phyloP scores from a whole-genome alignment of 768 basidiomycete genomes.

The Rhizopogon sp. region DNA sequence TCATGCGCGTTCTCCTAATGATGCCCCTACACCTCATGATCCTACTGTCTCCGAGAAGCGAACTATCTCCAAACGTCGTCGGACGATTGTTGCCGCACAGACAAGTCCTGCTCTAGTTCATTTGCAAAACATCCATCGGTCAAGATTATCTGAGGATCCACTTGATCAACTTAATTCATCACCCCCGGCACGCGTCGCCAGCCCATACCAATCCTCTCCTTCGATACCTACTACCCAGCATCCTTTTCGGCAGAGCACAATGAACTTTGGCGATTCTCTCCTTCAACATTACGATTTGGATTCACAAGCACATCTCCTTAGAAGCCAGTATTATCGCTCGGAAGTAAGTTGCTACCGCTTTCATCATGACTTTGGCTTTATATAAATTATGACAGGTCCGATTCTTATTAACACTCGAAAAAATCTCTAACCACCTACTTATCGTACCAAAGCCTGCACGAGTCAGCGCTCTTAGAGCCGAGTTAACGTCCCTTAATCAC shows the following conservation, averaged over 20 bases:
- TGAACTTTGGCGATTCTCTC: constrained; percentile 47
- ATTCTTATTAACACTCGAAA: constrained; percentile 85
- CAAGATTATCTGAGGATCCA: constrained; percentile 67
- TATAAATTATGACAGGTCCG: constrained; percentile 49
- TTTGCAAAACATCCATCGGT: constrained; percentile 44
- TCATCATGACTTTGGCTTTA: constrained; percentile 2
- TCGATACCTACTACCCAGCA: constrained; percentile 49
- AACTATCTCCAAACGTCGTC: constrained; percentile 29
- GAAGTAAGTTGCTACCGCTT: constrained; percentile 47
- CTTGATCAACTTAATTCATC: constrained; percentile 58
- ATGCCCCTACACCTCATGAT: constrained; percentile 10
- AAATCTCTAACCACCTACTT: constrained; percentile 86
- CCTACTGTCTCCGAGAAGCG: constrained; percentile 4
- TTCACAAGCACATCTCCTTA: constrained; percentile 67
- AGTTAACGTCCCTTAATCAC: constrained; percentile 92
- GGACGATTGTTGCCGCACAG: constrained; percentile 59
- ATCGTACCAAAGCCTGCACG: constrained; percentile 92
- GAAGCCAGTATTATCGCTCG: constrained; percentile 84
- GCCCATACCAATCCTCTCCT: constrained; percentile 69
- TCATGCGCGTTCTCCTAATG: constrained; percentile 2
- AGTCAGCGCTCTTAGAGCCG: constrained; percentile 93
- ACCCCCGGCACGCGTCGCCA: constrained; percentile 28
- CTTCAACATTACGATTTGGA: constrained; percentile 63
- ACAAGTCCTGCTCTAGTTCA: constrained; percentile 72
- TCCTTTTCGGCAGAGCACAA: constrained; percentile 38